Evolutionary conservation across 169 alveolate genomes (phyloP).

Genomic region (Neospora caninum): DNA sequence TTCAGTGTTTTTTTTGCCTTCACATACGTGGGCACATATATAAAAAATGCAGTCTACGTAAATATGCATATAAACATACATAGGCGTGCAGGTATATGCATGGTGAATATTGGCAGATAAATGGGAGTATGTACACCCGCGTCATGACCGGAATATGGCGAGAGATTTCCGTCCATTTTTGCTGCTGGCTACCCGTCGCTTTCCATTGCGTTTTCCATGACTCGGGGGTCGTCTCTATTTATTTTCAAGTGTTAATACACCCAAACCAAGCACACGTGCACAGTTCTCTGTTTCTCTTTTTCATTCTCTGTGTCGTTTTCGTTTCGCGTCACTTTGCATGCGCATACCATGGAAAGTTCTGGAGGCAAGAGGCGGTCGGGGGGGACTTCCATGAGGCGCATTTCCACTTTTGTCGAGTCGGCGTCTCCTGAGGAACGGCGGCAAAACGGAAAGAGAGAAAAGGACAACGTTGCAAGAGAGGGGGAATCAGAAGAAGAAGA

Average conservation of each 20-base stretch:
- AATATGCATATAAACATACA: too few species aligned
- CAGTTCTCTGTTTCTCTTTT: not conserved
- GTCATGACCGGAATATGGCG: too few species aligned
- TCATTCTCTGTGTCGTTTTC: not conserved
- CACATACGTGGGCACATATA: too few species aligned
- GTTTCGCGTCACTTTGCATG: not conserved
- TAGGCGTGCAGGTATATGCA: too few species aligned
- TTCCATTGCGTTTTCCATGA: too few species aligned
- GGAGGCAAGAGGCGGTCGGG: constrained; percentile 82
- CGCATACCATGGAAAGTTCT: constrained; percentile 60
- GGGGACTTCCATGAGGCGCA: constrained; percentile 81
- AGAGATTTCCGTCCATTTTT: too few species aligned
- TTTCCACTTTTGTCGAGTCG: constrained; percentile 77
- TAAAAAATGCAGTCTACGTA: too few species aligned
- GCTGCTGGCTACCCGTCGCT: too few species aligned
- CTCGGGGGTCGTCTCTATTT: too few species aligned
- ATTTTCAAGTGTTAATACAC: too few species aligned
- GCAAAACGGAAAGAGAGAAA: not conserved
- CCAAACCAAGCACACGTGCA: not conserved
- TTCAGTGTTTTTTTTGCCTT: too few species aligned
- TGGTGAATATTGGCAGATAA: not conserved
- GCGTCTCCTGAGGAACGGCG: constrained; percentile 71
- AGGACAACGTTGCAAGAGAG: not conserved
- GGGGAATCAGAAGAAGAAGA: not conserved
- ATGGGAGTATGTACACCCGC: too few species aligned